Evolutionary conservation across 768 basidiomycete genomes (phyloP), one percentile per base, ranked within the genome.

Genomic region (Paxillus rubicundulus): DNA sequence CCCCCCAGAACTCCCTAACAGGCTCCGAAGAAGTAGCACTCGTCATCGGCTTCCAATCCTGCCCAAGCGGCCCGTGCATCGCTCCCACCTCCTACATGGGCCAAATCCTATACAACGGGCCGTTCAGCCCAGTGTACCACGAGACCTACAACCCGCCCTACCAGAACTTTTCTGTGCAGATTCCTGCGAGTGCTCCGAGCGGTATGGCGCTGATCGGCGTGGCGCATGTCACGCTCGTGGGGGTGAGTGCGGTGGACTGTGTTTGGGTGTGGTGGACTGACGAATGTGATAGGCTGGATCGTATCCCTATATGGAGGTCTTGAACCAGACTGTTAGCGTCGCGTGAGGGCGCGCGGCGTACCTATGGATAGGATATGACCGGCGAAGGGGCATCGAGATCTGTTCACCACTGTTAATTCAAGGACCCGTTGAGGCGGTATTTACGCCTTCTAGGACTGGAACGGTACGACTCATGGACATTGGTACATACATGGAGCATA

Each of bases 91-190:
- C 65, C 6, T 49, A 63, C 16, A 53, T 80, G 59, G 79, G 79
- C 12, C 58, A 49, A 9, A 70, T 81, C n/a, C 64, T 82, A 42
- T 80, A 77, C 62, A 74, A 72, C 39, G 81, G 80, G 16, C 63
- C 63, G 9, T 81, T 70, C 52, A 56, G 63, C 21, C 79, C 80
- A 0, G 56, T 72, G 51, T 62, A 59, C 44, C 61, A 73, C 17
- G 54, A 68, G 10, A 5, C 33, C 2, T 54, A 62, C 24, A 65
- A 69, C 50, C 59, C 61, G 5, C 77, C 78, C 10, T 72, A 77
- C 62, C 65, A 80, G 50, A 78, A 78, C 56, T 76, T 78, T 52
- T 72, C 74, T 4, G 67, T 80, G 5, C 62, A 63, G 32, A 60
- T 81, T 12, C 78, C 78, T 1, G 44, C 64, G 21, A 42, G 18